phyloP scores from a whole-genome alignment of 805 yeast genomes.

The Wickerhamiella brachini region DNA sequence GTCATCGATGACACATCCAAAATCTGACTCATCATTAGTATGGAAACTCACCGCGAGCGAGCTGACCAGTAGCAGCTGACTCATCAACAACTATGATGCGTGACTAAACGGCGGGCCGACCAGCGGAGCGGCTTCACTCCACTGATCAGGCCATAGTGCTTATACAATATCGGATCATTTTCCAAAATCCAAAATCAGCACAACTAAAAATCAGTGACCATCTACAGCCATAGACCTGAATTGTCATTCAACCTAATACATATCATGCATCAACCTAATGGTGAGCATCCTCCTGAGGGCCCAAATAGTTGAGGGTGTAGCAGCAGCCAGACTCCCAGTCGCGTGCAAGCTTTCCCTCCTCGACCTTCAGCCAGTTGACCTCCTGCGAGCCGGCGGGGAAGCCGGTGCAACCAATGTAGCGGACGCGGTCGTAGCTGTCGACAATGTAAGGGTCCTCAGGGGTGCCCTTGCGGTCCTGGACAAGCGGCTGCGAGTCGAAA shows the following conservation, averaged over 20 bases:
- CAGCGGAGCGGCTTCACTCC: no score
- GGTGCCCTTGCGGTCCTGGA: slow-evolving; percentile 81
- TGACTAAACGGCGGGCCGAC: no score
- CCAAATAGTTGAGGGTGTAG: slow-evolving; percentile 76
- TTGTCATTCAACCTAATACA: neutral
- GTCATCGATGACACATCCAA: no score
- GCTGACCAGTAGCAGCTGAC: no score
- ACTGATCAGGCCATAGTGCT: no score
- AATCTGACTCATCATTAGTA: no score
- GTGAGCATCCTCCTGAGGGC: slow-evolving; percentile 46
- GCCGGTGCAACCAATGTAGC: slow-evolving; percentile 97
- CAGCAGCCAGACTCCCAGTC: slow-evolving; percentile 99
- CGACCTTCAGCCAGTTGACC: slow-evolving; percentile 85
- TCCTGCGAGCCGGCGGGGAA: slow-evolving; percentile 86
- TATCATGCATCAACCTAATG: slow-evolving; percentile 19
- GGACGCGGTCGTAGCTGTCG: slow-evolving; percentile 81
- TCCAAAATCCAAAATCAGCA: no score
- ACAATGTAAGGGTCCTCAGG: slow-evolving; percentile 76
- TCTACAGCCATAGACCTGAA: no score
- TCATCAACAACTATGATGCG: no score
- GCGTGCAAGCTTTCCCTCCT: slow-evolving; percentile 70
- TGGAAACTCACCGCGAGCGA: no score
- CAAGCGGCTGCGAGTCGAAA: slow-evolving; percentile 72
- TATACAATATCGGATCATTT: no score
- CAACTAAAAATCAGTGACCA: no score